These are phyloP conservation scores for Aspergillus pseudonomiae DNA, from an alignment of 2,329 filamentous ascomycete species.

Conservation along the genomic window DNA sequence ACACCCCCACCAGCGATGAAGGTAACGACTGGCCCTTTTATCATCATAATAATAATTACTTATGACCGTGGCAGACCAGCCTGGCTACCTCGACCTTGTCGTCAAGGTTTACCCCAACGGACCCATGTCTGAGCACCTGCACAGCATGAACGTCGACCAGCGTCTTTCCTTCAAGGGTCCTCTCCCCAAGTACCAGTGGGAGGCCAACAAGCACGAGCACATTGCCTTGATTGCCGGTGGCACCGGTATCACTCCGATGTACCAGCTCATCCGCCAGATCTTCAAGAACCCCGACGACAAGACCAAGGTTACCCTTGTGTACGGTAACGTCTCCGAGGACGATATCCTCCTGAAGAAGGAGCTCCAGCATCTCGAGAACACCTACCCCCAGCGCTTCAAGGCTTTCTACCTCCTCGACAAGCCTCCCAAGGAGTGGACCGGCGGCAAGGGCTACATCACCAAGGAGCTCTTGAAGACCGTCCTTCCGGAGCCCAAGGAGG, in stretches of 20 bases:
- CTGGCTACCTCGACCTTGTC: conserved; percentile 83
- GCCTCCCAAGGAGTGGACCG: conserved; percentile 74
- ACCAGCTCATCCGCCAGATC: conserved; percentile 86
- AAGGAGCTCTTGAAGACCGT: conserved; percentile 96
- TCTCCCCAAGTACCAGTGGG: conserved; percentile 89
- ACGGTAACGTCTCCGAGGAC: conserved; percentile 84
- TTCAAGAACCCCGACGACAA: conserved; percentile 96
- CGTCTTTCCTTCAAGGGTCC: conserved; percentile 91
- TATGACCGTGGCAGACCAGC: conserved; percentile 57
- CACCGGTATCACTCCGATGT: conserved; percentile 97
- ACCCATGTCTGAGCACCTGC: conserved; percentile 87
- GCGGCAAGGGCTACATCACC: conserved; percentile 77
- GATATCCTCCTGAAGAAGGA: conserved; percentile 91
- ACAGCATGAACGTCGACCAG: conserved; percentile 80
- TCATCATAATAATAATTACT: background rate
- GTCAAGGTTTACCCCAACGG: conserved; percentile 91
- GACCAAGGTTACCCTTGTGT: conserved; percentile 95
- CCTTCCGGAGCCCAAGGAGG: conserved; percentile 85
- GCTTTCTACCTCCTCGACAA: conserved; percentile 94
- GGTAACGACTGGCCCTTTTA: conserved; percentile 46
- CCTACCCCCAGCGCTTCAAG: conserved; percentile 90
- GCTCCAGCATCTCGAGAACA: conserved; percentile 86
- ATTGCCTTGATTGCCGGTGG: conserved; percentile 75
- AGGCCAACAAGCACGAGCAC: conserved; percentile 89
- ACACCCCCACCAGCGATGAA: conserved; percentile 90